phyloP scores from a whole-genome alignment of 305 asterid species.

The Solanum hybrid region DNA sequence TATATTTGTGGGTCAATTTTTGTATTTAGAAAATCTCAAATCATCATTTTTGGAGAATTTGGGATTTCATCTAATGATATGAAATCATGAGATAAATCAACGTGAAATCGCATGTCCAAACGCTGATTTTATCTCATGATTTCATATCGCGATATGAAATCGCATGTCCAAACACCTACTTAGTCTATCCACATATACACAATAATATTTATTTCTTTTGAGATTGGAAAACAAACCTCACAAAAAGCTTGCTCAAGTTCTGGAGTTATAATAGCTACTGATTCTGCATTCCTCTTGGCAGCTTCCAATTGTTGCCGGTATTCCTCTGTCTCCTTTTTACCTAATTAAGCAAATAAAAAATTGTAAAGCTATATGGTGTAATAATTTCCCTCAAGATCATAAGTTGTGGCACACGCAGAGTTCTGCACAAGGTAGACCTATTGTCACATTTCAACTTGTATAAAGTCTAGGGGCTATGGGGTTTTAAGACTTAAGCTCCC shows the following conservation, averaged over 20 bases:
- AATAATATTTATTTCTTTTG: conserved; percentile 5
- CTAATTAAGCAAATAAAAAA: conserved; percentile 26
- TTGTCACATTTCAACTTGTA: neutral
- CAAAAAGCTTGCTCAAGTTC: conserved; percentile 66
- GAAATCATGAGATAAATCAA: neutral
- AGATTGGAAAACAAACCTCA: conserved; percentile 41
- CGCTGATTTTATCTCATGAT: neutral
- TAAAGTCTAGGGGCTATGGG: neutral
- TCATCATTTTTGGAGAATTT: neutral
- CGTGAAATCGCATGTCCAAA: neutral
- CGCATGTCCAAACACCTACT: neutral
- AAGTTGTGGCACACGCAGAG: neutral
- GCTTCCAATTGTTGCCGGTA: conserved; percentile 32
- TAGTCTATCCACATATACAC: neutral
- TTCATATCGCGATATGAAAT: neutral
- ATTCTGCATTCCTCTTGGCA: conserved; percentile 71
- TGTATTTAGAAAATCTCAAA: neutral
- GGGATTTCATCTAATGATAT: neutral
- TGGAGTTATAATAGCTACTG: conserved; percentile 58
- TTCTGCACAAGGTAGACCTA: neutral
- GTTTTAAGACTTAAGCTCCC: neutral
- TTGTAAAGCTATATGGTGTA: conserved; percentile 1
- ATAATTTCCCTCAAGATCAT: neutral
- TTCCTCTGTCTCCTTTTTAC: conserved; percentile 35
- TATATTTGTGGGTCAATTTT: neutral